Base-by-base conservation (phyloP, 1,284 basidiomycete genomes). In the Ceratobasidium sp. region DNA sequence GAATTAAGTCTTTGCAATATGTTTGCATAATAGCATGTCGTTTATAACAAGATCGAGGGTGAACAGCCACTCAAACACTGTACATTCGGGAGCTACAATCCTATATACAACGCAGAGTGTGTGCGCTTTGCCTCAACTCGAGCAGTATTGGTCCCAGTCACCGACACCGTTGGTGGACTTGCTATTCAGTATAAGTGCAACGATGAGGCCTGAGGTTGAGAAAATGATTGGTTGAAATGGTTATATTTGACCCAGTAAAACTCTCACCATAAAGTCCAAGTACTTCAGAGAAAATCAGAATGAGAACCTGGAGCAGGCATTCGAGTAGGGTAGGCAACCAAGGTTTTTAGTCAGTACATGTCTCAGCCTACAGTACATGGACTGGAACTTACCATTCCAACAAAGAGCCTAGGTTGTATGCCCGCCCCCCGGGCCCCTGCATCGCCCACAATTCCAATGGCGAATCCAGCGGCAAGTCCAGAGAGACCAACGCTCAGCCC, bases 361-460 rank as follows among this genome's bases (percentile, higher is more conserved):
- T 8, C 8, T 47, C 17, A 20, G 45, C 17, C 17, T 47, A 20
- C 45, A 8, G 1, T 81, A 31, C 68, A 28, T 13, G 53, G 20
- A 35, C 37, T n/a, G 45, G 53, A 1, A 42, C 63, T 28, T 37
- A 90, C 90, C 91, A 92, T 92, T 82, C 93, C 94, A 82, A 98
- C 97, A 85, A 96, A 99, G 79, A 99, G 88, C 82, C 95, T 89
- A 61, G 95, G 94, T 86, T 98, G 96, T 84, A 97, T 94, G 74
- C 94, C 93, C 77, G 94, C 95, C 76, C 94, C 94, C 78, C 95
- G 88, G 53, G 96, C 95, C 88, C 95, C 95, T 78, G 97, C 94
- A 83, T 99, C 95, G 84, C 97, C 96, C 77, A 99, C 97, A 82
- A 98, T 94, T 79, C 97, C 95, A 81, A 97, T 95, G 20, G 95